Conservation (phyloP, 345 rosid genomes). For the Theobroma cacao region DNA sequence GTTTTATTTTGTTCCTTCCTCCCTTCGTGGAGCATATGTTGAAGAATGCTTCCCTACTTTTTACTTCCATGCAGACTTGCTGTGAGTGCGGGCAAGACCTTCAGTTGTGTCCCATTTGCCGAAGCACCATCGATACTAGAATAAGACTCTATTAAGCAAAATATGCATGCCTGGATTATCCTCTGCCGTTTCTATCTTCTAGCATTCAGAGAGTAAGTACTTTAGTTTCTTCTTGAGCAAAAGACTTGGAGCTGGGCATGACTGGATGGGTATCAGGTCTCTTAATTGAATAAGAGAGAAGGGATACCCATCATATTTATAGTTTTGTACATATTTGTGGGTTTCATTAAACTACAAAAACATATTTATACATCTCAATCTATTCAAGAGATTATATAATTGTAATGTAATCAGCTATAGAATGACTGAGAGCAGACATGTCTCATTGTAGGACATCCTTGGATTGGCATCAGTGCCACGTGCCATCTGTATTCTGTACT, state of each 20-base stretch:
- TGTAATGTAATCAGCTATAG: neutral
- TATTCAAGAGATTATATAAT: neutral
- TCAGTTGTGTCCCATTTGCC: conserved; percentile 78
- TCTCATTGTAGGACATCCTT: neutral
- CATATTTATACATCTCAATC: neutral
- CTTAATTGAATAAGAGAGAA: neutral
- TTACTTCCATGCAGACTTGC: conserved; percentile 57
- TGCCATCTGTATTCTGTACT: neutral
- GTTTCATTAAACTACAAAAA: neutral
- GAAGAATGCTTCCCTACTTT: conserved; percentile 1
- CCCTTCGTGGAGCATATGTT: conserved; percentile 1
- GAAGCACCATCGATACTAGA: conserved; percentile 60
- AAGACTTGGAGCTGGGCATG: neutral
- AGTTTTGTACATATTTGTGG: conserved; percentile 3
- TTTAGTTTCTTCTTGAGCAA: neutral
- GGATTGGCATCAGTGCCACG: neutral
- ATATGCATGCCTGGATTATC: neutral
- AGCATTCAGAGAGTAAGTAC: neutral
- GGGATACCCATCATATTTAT: neutral
- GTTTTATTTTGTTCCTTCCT: neutral
- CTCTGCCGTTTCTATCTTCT: neutral
- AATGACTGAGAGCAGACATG: neutral
- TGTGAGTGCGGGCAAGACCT: conserved; percentile 84
- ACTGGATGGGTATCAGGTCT: neutral
- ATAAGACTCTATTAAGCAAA: conserved; percentile 71